Conservation (phyloP, 352 stramenopile species). For the Pythium brachiatum region DNA sequence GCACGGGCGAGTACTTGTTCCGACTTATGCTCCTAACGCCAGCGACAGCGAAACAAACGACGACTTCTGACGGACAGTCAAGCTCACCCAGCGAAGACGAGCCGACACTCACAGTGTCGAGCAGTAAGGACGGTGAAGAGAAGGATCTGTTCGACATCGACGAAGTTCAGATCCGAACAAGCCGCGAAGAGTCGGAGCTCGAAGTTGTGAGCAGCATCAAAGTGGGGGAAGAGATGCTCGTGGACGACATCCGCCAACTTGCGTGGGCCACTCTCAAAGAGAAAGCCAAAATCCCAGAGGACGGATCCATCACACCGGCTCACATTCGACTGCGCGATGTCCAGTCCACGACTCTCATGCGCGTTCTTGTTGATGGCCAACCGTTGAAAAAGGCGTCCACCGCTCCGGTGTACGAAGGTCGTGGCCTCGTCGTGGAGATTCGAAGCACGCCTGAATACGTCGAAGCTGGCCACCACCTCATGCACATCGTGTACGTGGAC, state of each 20-base stretch:
- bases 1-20: slow-evolving; percentile 76
- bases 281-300: slow-evolving; percentile 36
- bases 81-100: not conserved
- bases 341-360: slow-evolving; percentile 62
- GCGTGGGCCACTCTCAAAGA: slow-evolving; percentile 44
- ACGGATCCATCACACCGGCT: slow-evolving; percentile 28
- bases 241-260: slow-evolving; percentile 63
- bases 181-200: slow-evolving; percentile 53
- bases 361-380: slow-evolving; percentile 57
- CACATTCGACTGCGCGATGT: slow-evolving; percentile 68
- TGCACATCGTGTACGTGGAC: slow-evolving; percentile 71
- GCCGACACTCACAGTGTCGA: slow-evolving; percentile 24
- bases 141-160: slow-evolving; percentile 53
- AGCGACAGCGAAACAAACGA: not conserved
- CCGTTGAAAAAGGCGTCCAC: slow-evolving; percentile 62
- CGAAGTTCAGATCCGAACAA: slow-evolving; percentile 50
- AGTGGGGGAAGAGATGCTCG: slow-evolving; percentile 71
- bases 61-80: not conserved
- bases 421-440: slow-evolving; percentile 73
- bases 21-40: slow-evolving; percentile 59
- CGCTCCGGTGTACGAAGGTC: slow-evolving; percentile 75
- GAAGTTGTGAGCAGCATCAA: slow-evolving; percentile 59
- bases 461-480: slow-evolving; percentile 47
- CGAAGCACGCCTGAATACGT: slow-evolving; percentile 47
- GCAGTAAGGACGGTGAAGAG: slow-evolving; percentile 21